Conservation (phyloP, 495 filamentous ascomycete species). For the Poronia punctata region DNA sequence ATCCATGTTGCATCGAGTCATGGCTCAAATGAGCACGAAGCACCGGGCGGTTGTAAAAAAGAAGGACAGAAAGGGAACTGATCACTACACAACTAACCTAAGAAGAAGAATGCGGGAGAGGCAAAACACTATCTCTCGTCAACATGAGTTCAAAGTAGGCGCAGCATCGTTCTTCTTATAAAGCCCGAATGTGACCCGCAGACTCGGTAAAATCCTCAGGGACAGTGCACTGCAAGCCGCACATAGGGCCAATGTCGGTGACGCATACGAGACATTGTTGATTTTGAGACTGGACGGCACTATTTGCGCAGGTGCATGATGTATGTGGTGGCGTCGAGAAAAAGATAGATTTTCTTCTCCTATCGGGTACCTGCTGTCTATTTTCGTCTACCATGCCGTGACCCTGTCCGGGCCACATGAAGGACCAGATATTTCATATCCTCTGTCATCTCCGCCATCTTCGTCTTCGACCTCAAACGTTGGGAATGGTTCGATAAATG, state of each 20-base stretch:
- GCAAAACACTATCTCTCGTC: background rate
- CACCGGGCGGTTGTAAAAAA: conserved; percentile 1
- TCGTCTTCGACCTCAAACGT: too few species aligned
- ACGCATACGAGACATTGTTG: conserved; percentile 6
- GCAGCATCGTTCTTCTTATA: too few species aligned
- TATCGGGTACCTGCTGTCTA: too few species aligned
- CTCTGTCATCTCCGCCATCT: too few species aligned
- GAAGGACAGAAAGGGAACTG: background rate
- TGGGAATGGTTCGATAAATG: too few species aligned
- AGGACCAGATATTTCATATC: too few species aligned
- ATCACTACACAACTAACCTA: conserved; percentile 1
- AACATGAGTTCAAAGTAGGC: too few species aligned
- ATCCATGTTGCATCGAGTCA: conserved; percentile 5
- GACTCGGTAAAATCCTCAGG: background rate
- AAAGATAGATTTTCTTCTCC: background rate
- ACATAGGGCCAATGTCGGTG: too few species aligned
- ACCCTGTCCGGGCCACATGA: too few species aligned
- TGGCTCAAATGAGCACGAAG: conserved; percentile 11
- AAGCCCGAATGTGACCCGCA: background rate
- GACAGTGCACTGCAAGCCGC: background rate
- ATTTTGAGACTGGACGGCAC: background rate
- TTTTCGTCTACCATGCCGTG: too few species aligned
- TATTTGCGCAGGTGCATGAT: background rate
- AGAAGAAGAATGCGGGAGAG: background rate
- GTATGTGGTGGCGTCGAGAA: background rate